Evolutionary conservation across 352 stramenopile species (phyloP).

Genomic region (Pythium dissotocum): DNA sequence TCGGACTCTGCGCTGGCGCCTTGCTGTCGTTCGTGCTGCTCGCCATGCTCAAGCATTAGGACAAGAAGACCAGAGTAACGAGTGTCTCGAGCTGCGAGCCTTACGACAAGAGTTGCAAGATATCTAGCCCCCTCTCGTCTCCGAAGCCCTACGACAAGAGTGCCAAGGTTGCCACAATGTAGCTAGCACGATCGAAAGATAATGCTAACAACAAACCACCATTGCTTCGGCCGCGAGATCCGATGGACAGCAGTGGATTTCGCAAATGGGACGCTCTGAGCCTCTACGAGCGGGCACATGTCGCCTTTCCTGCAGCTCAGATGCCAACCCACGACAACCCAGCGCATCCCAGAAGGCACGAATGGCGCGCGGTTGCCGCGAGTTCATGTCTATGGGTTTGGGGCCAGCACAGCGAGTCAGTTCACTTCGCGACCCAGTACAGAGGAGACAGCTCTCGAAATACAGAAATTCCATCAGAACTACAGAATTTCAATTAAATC

Average conservation of each 20-base stretch:
- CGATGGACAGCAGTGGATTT: not conserved
- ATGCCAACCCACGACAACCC: not conserved
- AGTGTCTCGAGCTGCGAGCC: not conserved
- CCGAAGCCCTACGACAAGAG: not conserved
- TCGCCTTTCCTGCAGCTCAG: not conserved
- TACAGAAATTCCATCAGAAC: too few relatives aligned
- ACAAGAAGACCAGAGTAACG: not conserved
- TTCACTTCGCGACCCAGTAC: not conserved
- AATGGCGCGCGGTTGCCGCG: not conserved
- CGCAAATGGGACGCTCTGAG: not conserved
- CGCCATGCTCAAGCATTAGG: constrained; percentile 71
- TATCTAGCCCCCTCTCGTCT: not conserved
- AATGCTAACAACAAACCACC: not conserved
- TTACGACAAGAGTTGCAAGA: not conserved
- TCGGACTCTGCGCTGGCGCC: constrained; percentile 68
- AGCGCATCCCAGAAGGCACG: not conserved
- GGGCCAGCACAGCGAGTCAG: not conserved
- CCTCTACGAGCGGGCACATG: not conserved
- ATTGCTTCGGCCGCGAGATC: not conserved
- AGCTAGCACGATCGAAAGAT: not conserved
- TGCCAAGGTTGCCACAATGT: not conserved
- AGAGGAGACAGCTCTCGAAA: too few relatives aligned
- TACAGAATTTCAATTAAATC: too few relatives aligned
- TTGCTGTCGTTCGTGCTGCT: constrained; percentile 77
- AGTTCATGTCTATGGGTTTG: constrained; percentile 3